A percentile compares a stretch with the other conserved stretches of the same genome.
Conservation (phyloP, 176 grass and related monocot species). For the Saccharum officinarum region DNA sequence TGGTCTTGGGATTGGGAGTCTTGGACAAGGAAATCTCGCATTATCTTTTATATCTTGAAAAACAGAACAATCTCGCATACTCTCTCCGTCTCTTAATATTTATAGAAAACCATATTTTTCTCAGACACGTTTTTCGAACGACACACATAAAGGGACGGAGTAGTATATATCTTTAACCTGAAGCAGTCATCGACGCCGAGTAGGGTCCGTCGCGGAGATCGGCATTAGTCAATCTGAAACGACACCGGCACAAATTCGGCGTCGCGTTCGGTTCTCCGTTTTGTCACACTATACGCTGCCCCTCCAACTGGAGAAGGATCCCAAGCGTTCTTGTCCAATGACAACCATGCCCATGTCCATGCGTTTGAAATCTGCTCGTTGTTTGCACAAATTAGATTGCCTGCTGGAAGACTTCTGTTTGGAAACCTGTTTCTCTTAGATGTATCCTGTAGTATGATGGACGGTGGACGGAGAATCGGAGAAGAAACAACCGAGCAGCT, state of each 20-base stretch:
- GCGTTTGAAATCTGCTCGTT: too few species aligned
- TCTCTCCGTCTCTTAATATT: too few species aligned
- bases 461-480: not conserved
- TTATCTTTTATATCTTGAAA: not conserved
- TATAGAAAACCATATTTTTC: too few species aligned
- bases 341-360: not conserved
- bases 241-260: not conserved
- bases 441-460: too few species aligned
- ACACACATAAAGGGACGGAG: too few species aligned
- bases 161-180: not conserved
- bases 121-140: too few species aligned
- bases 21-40: not conserved
- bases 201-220: not conserved
- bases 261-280: not conserved
- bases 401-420: not conserved
- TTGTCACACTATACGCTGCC: not conserved
- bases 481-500: not conserved
- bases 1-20: too few species aligned
- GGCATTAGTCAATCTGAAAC: slow-evolving; percentile 17
- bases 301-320: not conserved
- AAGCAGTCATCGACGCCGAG: not conserved
- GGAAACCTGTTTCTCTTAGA: too few species aligned
- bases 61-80: not conserved
- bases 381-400: not conserved
- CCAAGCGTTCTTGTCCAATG: not conserved